phyloP scores from a whole-genome alignment of 495 filamentous ascomycete species.

The Antarctomyces pellizariae region DNA sequence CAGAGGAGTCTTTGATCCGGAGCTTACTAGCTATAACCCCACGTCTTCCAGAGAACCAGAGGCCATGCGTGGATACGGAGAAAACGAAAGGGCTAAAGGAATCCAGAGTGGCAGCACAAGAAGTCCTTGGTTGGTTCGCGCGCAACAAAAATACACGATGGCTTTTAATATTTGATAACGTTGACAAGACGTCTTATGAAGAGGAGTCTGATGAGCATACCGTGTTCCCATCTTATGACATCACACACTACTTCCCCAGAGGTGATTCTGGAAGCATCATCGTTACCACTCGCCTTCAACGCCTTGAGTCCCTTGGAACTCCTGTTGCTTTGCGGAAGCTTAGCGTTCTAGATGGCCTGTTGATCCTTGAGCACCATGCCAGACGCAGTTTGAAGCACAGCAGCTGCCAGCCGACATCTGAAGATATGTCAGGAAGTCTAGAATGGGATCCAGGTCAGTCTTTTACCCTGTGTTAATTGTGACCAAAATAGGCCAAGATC shows the following conservation, averaged over 20 bases:
- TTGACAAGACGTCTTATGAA: conserved; percentile 13
- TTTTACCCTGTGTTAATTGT: not conserved
- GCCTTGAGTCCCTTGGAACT: conserved; percentile 8
- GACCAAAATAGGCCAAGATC: not conserved
- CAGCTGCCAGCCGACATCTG: not conserved
- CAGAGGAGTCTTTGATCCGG: conserved; percentile 14
- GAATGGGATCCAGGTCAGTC: conserved; percentile 10
- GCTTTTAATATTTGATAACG: conserved; percentile 21
- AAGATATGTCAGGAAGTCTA: conserved; percentile 3
- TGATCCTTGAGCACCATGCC: conserved; percentile 6
- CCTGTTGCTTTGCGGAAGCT: conserved; percentile 5
- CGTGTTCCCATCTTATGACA: conserved; percentile 11
- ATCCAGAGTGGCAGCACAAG: conserved; percentile 6
- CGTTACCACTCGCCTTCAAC: conserved; percentile 16
- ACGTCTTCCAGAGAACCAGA: conserved; percentile 13
- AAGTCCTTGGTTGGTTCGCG: conserved; percentile 17
- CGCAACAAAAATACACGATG: conserved; percentile 14
- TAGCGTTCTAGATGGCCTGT: conserved; percentile 6
- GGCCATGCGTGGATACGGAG: conserved; percentile 5
- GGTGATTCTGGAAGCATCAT: conserved; percentile 18
- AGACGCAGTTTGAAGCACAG: conserved; percentile 5
- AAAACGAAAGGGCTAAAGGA: conserved; percentile 4
- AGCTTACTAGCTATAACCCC: conserved; percentile 12
- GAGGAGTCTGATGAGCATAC: conserved; percentile 10
- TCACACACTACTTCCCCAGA: conserved; percentile 15